Evolutionary conservation across 2,329 filamentous ascomycete species (phyloP), one percentile per base, ranked within the genome.

Genomic region (Zymoseptoria crescenta): DNA sequence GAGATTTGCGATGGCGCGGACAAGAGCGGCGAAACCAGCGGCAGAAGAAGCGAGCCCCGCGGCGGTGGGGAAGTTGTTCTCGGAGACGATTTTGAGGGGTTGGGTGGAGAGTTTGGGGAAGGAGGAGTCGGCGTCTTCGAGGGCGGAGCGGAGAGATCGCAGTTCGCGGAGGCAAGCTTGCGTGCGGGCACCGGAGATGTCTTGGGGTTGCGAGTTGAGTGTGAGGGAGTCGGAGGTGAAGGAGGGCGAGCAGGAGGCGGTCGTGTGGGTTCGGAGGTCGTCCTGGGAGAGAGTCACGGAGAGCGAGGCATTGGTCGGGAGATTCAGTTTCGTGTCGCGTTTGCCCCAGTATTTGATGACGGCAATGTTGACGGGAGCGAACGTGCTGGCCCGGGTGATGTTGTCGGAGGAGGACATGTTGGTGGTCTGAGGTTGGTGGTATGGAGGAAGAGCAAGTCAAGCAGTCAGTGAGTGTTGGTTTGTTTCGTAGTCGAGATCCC

Each of bases 41-140:
- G 83, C 84, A 21, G 79, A 80, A 65, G 79, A 81, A 49, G 83
- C 83, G 28, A 99, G 85, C 6, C 94, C 94, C 4, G 94, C 94
- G 27, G 94, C 94, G 2, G 94, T 99, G 64, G 94, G 94, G 82
- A 99, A 99, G 82, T 99, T 99, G 83, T 99, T 99, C 79, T 94
- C 89, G 59, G 89, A 94, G 58, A 96, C 91, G 65, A 99, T 87
- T 68, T 87, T 88, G 62, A 99, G 84, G 35, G 89, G 85, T 69
- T 88, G 80, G 55, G 80, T 73, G 9, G 91, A 89, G 59, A 99
- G 85, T 74, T 89, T 90, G 50, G 93, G 91, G n/a, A 96, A 82
- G 21, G 84, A 85, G 0, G 85, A 68, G 73, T 96, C 80, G 62
- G 81, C 75, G 41, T 80, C 79, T 76, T 99, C 94, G 69, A 97